Conservation (phyloP, 805 yeast species). For the Citeromyces matritensis region DNA sequence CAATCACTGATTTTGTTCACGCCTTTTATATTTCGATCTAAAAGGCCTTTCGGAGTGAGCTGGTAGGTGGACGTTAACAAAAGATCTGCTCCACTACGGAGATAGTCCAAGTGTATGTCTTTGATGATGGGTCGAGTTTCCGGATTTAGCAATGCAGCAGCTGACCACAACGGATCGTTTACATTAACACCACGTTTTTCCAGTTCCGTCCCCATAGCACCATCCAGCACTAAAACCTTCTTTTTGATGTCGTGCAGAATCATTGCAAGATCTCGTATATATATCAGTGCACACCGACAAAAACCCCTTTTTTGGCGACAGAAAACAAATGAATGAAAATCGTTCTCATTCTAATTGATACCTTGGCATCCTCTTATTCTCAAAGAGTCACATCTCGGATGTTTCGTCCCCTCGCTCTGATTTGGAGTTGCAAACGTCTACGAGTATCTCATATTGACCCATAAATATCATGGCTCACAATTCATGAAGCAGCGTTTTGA, state of each 20-base stretch:
- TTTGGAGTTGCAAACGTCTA: too few relatives aligned
- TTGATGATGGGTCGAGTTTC: constrained; percentile 22
- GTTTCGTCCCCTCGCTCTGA: too few relatives aligned
- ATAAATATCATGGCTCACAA: too few relatives aligned
- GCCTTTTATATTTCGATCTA: constrained; percentile 8
- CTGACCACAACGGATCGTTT: constrained; percentile 45
- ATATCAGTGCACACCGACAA: not conserved
- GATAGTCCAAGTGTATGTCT: constrained; percentile 33
- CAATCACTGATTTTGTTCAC: constrained; percentile 4
- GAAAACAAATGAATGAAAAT: not conserved
- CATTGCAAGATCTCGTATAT: not conserved
- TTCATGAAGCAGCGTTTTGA: too few relatives aligned
- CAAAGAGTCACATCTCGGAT: too few relatives aligned
- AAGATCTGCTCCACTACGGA: constrained; percentile 37
- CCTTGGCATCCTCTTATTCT: too few relatives aligned
- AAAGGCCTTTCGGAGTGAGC: constrained; percentile 27
- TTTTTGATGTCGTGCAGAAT: not conserved
- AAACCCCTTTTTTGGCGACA: not conserved
- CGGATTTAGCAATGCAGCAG: constrained; percentile 27
- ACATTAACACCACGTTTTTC: constrained; percentile 30
- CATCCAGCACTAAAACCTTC: constrained; percentile 23
- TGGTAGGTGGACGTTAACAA: constrained; percentile 49
- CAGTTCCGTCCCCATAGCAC: constrained; percentile 52
- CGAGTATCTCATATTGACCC: too few relatives aligned
- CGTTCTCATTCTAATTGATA: too few relatives aligned